Evolutionary conservation across 2,329 filamentous ascomycete genomes (phyloP), one percentile per base, ranked within the genome.

Genomic region (Curvularia eragrostidis): DNA sequence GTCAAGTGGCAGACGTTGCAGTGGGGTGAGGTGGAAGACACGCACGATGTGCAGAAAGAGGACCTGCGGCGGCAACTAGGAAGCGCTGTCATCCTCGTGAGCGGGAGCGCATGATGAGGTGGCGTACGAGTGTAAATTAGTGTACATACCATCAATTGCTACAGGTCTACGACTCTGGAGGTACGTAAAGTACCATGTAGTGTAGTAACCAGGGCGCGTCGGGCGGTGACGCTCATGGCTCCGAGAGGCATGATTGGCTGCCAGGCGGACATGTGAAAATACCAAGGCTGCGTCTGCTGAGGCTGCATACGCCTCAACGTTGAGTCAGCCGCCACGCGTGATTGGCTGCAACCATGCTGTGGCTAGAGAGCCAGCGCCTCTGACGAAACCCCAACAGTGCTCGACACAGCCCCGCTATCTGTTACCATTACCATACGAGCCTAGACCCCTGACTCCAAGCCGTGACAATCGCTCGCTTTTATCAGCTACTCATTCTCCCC

Each of bases 11-110:
- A 99, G 84, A 96, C 89, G 1, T 81, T 85, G 26, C 88, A 90
- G 78, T 98, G 95, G 94, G 95, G 95, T 8, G 93, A 97, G 81
- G 95, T 99, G 0, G 95, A 99, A 76, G 93, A 99, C 78, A 97
- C 93, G 26, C 95, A 99, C 78, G 95, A 99, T 81, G 95, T 99
- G 1, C 90, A 96, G 70, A 91, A 89, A 77, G 94, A 96, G 77
- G 95, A 99, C 77, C 68, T 98, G 64, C 85, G 87, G 73, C 85
- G 94, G 70, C 95, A 98, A 79, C 80, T 98, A 58, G 95, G 94
- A 13, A 96, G 92, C 74, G 91, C 92, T 10, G 84, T 97, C 15
- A 74, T 98, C 70, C 79, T 98, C 48, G 90, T 97, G 9, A 88
- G 71, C 49, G 76, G 76, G 28, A 57, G 66, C 13, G 58, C 58